A percentile compares a stretch with the other conserved stretches of the same genome.
Conservation (phyloP, 352 stramenopile genomes). For the Globisporangium barbulae region DNA sequence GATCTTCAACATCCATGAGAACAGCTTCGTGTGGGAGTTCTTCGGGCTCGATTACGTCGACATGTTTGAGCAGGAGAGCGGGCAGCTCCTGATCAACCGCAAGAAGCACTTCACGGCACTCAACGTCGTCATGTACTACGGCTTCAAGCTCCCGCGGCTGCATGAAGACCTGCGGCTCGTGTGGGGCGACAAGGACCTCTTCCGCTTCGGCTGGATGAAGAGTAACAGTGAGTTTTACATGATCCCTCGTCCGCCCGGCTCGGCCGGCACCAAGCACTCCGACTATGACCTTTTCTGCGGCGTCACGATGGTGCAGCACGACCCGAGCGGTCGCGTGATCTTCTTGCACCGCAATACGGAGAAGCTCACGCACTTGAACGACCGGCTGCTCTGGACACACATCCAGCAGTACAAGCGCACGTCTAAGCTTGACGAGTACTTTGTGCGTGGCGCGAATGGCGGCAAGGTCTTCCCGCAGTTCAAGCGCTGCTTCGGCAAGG, state of each 20-base stretch:
- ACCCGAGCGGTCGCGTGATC: slow-evolving; percentile 29
- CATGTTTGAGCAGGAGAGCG: slow-evolving; percentile 26
- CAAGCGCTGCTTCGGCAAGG: slow-evolving; percentile 66
- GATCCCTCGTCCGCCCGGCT: slow-evolving; percentile 17
- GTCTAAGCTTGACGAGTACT: slow-evolving; percentile 38
- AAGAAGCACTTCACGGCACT: slow-evolving; percentile 15
- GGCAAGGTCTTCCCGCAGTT: slow-evolving; percentile 69
- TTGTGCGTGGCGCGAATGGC: slow-evolving; percentile 58
- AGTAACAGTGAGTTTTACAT: slow-evolving; percentile 21
- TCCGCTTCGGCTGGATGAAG: slow-evolving; percentile 28
- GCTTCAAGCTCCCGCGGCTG: slow-evolving; percentile 10
- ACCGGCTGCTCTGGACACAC: slow-evolving; percentile 50
- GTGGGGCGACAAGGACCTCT: slow-evolving; percentile 24
- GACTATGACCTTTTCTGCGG: slow-evolving; percentile 53
- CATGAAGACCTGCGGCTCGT: slow-evolving; percentile 15
- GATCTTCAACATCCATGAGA: slow-evolving; percentile 25
- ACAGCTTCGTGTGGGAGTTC: slow-evolving; percentile 22
- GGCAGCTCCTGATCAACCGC: slow-evolving; percentile 22
- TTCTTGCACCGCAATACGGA: slow-evolving; percentile 28
- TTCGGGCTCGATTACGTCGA: slow-evolving; percentile 23
- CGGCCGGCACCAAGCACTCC: slow-evolving; percentile 18
- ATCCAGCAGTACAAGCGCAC: slow-evolving; percentile 55
- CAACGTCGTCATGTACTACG: slow-evolving; percentile 30
- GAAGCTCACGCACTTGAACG: slow-evolving; percentile 24
- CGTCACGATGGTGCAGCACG: slow-evolving; percentile 69